Evolutionary conservation across 495 filamentous ascomycete genomes (phyloP).

Genomic region (Penicillium samsonianum): DNA sequence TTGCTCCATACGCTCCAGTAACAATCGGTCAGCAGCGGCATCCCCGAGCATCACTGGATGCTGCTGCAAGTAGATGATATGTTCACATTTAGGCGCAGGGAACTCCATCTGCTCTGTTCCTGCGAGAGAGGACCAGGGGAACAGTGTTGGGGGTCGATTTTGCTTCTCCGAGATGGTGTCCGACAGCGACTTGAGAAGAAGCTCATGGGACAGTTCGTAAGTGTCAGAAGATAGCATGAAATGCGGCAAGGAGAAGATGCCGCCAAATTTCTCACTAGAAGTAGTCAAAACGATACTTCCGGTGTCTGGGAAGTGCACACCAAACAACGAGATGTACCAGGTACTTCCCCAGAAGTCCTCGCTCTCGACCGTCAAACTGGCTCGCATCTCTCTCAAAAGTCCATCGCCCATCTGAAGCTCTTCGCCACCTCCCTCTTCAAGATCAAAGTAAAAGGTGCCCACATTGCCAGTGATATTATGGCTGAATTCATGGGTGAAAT

Average conservation of each 20-base stretch:
- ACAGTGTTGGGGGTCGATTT: conserved; percentile 49
- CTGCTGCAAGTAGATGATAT: conserved; percentile 83
- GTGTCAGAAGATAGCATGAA: conserved; percentile 65
- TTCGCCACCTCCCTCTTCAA: conserved; percentile 44
- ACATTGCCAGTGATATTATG: conserved; percentile 66
- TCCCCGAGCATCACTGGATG: conserved; percentile 54
- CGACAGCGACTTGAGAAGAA: conserved; percentile 71
- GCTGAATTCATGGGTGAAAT: conserved; percentile 58
- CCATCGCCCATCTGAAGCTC: conserved; percentile 35
- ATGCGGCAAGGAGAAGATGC: conserved; percentile 86
- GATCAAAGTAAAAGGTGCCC: conserved; percentile 48
- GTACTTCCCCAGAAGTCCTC: conserved; percentile 64
- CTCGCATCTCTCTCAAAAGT: conserved; percentile 60
- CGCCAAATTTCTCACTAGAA: conserved; percentile 87
- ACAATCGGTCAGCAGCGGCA: conserved; percentile 31
- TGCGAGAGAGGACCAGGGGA: conserved; percentile 66
- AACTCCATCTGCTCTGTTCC: conserved; percentile 57
- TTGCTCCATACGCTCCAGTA: conserved; percentile 71
- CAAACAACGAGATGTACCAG: conserved; percentile 74
- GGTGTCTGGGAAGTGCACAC: conserved; percentile 76
- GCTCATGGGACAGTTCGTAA: conserved; percentile 63
- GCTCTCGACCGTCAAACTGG: conserved; percentile 69
- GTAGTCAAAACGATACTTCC: conserved; percentile 81
- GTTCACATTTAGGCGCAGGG: conserved; percentile 79
- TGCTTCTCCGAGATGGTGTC: conserved; percentile 62